These are phyloP conservation scores for Chalaropsis ovoidea DNA, from an alignment of 2,329 filamentous ascomycete species.

Conservation along the genomic window DNA sequence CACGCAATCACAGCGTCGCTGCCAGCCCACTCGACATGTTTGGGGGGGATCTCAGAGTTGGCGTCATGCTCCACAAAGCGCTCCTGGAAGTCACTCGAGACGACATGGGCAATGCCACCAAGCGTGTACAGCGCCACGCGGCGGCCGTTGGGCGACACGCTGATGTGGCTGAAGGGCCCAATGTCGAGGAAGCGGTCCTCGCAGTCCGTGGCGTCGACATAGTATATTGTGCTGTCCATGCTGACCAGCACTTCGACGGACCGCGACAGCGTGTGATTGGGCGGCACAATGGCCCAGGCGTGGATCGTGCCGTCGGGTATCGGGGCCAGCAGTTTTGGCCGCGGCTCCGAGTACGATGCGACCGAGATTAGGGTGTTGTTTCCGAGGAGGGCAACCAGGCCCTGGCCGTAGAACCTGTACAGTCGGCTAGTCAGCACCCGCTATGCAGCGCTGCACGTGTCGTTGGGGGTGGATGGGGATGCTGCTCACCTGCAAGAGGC, in stretches of 20 bases:
- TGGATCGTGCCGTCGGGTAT: constrained; percentile 70
- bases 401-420: constrained; percentile 65
- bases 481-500: constrained; percentile 56
- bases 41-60: constrained; percentile 70
- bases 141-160: constrained; percentile 80
- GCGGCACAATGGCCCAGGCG: constrained; percentile 82
- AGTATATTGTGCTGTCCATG: constrained; percentile 71
- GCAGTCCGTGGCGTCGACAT: constrained; percentile 78
- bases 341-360: constrained; percentile 80
- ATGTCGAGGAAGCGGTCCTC: constrained; percentile 87
- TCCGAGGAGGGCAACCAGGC: constrained; percentile 83
- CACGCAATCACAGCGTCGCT: constrained; percentile 91
- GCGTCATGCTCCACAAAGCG: constrained; percentile 87
- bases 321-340: constrained; percentile 69
- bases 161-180: constrained; percentile 83
- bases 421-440: not conserved
- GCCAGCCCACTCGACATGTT: constrained; percentile 90
- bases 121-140: constrained; percentile 80
- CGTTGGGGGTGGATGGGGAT: no score
- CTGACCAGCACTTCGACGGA: constrained; percentile 89
- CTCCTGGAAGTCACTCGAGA: constrained; percentile 90
- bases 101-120: constrained; percentile 79
- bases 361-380: constrained; percentile 84
- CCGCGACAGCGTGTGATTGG: constrained; percentile 76
- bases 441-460: constrained; percentile 12